Evolutionary conservation across 2,329 filamentous ascomycete species (phyloP).

Genomic region (Botrytis medusae): DNA sequence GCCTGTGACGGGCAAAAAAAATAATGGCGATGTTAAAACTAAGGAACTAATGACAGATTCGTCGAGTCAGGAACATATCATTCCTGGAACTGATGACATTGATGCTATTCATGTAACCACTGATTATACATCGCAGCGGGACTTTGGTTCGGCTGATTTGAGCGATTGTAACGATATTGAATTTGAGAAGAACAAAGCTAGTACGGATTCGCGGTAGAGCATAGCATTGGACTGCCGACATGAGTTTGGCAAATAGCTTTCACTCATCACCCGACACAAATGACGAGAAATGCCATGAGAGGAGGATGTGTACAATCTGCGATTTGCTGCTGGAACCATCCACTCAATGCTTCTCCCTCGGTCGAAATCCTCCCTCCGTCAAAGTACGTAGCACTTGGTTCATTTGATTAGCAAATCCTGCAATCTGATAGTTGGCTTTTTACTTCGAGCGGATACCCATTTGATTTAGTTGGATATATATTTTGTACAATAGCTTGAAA

Average conservation of each 20-base stretch:
- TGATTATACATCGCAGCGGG: background rate
- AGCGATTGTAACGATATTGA: background rate
- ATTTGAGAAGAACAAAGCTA: background rate
- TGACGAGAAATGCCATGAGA: too few relatives aligned
- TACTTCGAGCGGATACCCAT: conserved; percentile 9
- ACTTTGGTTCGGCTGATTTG: background rate
- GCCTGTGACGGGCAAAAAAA: background rate
- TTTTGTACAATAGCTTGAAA: background rate
- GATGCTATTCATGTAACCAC: background rate
- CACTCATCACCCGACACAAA: background rate
- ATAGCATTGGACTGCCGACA: background rate
- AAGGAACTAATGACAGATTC: conserved; percentile 1
- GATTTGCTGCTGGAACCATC: background rate
- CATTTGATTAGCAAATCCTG: background rate
- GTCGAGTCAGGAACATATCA: conserved; percentile 2
- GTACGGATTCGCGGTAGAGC: background rate
- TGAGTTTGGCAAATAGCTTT: background rate
- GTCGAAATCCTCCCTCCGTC: background rate
- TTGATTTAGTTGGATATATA: background rate
- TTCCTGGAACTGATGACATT: background rate
- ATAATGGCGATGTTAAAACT: background rate
- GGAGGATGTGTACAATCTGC: background rate
- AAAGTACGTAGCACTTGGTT: background rate
- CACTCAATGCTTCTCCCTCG: background rate
- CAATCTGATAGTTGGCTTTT: background rate